Conservation (phyloP, 768 basidiomycete genomes). For the Serendipita sp. region DNA sequence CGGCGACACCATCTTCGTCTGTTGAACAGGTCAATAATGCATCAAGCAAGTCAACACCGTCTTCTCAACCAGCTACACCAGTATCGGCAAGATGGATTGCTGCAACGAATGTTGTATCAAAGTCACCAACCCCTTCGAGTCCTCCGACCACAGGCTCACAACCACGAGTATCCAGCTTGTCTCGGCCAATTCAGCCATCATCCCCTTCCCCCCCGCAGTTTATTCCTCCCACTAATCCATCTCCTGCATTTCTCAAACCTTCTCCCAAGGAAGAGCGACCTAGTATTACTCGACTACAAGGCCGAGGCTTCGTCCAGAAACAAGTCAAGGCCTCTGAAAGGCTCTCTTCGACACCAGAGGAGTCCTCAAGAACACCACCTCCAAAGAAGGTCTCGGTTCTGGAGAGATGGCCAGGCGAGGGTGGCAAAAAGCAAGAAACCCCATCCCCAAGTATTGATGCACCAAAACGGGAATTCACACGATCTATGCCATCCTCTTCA, state of each 20-base stretch:
- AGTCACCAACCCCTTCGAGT: slow-evolving; percentile 20
- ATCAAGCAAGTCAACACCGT: background rate
- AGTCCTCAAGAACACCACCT: slow-evolving; percentile 22
- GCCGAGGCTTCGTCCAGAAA: slow-evolving; percentile 73
- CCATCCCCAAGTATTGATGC: background rate
- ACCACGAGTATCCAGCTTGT: background rate
- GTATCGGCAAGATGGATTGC: background rate
- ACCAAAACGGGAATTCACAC: background rate
- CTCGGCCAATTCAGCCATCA: slow-evolving; percentile 18
- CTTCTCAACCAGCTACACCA: background rate
- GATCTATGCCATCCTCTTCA: background rate
- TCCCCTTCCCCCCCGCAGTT: slow-evolving; percentile 30
- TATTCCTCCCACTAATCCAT: slow-evolving; percentile 29
- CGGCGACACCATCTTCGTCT: background rate
- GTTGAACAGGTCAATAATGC: background rate
- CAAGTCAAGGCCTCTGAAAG: slow-evolving; percentile 55
- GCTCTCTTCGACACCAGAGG: slow-evolving; percentile 18
- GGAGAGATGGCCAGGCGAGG: slow-evolving; percentile 45
- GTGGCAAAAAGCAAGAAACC: background rate
- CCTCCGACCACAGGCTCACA: slow-evolving; percentile 7
- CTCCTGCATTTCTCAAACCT: slow-evolving; percentile 45
- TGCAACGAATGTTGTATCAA: slow-evolving; percentile 18
- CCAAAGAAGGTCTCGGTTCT: slow-evolving; percentile 30
- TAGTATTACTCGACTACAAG: slow-evolving; percentile 66
- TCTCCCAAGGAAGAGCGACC: slow-evolving; percentile 61